Evolutionary conservation across 305 asterid species (phyloP).

Genomic region (Ajuga reptans): DNA sequence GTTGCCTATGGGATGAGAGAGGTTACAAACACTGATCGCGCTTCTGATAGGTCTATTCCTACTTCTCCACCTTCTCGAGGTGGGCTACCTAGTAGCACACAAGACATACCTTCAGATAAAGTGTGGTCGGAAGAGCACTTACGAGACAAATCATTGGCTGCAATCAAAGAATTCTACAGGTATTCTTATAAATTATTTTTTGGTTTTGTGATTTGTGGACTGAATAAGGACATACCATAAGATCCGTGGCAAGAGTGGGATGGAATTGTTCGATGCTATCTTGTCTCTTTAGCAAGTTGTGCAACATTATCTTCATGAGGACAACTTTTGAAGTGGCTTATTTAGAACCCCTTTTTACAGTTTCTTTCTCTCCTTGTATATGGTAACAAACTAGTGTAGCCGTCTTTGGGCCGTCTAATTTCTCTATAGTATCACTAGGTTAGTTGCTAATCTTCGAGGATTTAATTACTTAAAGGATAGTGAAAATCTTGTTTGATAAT

Average conservation of each 20-base stretch:
- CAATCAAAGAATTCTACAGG: constrained; percentile 87
- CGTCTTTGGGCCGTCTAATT: neutral
- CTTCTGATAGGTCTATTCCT: constrained; percentile 43
- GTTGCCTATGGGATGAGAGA: constrained; percentile 38
- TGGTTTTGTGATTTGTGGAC: neutral
- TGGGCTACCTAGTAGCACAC: constrained; percentile 29
- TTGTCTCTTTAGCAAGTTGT: neutral
- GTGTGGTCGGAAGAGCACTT: constrained; percentile 48
- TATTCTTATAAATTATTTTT: constrained; percentile 19
- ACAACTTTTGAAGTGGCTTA: neutral
- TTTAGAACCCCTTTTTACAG: too few species aligned
- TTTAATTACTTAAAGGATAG: neutral
- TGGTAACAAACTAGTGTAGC: neutral
- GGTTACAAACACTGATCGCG: constrained; percentile 37
- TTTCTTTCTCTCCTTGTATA: too few species aligned
- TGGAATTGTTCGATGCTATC: neutral
- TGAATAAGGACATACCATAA: neutral
- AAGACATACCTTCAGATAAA: constrained; percentile 43
- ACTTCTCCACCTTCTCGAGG: constrained; percentile 37
- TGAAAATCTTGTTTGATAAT: neutral
- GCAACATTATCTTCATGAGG: neutral
- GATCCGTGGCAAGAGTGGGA: neutral
- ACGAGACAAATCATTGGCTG: constrained; percentile 51
- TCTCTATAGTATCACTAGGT: neutral
- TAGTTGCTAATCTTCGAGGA: neutral